These are phyloP conservation scores for Candida quercuum DNA, from an alignment of 805 yeast species.

Conservation along the genomic window DNA sequence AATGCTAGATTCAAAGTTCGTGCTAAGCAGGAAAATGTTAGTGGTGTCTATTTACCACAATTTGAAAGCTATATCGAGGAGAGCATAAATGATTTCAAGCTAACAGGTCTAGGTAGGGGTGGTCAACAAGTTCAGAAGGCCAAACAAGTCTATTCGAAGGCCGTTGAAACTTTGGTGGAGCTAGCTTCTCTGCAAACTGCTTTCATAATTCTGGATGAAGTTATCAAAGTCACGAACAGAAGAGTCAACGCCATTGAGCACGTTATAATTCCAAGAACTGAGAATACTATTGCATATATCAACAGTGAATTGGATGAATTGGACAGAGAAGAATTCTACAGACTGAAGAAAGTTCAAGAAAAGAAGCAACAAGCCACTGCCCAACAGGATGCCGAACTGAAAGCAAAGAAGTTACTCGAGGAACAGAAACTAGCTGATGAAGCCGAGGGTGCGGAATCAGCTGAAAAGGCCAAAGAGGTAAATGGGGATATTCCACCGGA, in stretches of 20 bases:
- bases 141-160: slow-evolving; percentile 85
- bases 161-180: slow-evolving; percentile 95
- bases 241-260: slow-evolving; percentile 99
- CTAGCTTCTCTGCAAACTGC: slow-evolving; percentile 96
- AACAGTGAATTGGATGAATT: slow-evolving; percentile 95
- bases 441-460: slow-evolving; percentile 9
- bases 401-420: slow-evolving; percentile 23
- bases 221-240: slow-evolving; percentile 94
- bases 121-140: slow-evolving; percentile 98
- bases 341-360: slow-evolving; percentile 78
- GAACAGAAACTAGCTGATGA: slow-evolving; percentile 22
- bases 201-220: slow-evolving; percentile 93
- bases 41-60: slow-evolving; percentile 92
- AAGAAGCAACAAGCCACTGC: slow-evolving; percentile 24
- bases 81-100: slow-evolving; percentile 84
- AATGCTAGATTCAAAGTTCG: slow-evolving; percentile 85
- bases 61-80: slow-evolving; percentile 83
- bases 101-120: slow-evolving; percentile 97
- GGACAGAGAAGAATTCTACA: slow-evolving; percentile 96
- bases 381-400: slow-evolving; percentile 25
- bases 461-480: slow-evolving; percentile 14
- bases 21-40: slow-evolving; percentile 92
- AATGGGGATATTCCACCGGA: slow-evolving; percentile 11
- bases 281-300: slow-evolving; percentile 87
- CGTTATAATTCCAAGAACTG: slow-evolving; percentile 95